A percentile compares a stretch with the other conserved stretches of the same genome.
Conservation (phyloP, 495 filamentous ascomycete species). For the Diplogelasinospora grovesii region DNA sequence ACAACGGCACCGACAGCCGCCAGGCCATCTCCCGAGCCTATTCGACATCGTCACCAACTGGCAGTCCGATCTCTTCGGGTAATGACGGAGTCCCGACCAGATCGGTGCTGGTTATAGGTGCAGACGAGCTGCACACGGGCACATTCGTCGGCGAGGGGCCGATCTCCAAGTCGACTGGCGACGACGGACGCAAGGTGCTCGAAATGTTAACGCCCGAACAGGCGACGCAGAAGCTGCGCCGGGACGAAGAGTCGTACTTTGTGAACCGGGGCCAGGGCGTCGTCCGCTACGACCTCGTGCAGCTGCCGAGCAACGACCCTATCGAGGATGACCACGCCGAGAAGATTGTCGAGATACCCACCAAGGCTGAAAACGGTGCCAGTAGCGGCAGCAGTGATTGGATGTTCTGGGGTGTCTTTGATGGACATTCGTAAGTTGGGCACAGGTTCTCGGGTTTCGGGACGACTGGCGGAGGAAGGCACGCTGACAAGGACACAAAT, state of each 20-base stretch:
- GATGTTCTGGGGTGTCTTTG: conserved; percentile 99
- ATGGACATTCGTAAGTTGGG: conserved; percentile 76
- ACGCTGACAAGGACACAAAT: not conserved
- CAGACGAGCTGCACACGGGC: conserved; percentile 77
- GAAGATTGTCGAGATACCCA: conserved; percentile 87
- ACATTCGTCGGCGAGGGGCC: conserved; percentile 75
- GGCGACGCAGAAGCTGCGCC: conserved; percentile 79
- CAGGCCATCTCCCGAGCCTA: conserved; percentile 22
- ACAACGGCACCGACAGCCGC: conserved; percentile 21
- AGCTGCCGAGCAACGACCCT: conserved; percentile 91
- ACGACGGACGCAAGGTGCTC: conserved; percentile 71
- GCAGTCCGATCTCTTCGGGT: conserved; percentile 7
- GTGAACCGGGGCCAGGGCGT: conserved; percentile 89
- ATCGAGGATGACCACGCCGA: conserved; percentile 98
- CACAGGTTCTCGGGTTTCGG: conserved; percentile 1
- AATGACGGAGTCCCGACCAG: conserved; percentile 25
- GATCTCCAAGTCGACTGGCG: conserved; percentile 76
- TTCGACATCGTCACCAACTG: conserved; percentile 14
- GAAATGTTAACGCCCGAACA: conserved; percentile 97
- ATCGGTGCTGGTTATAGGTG: conserved; percentile 66
- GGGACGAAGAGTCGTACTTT: conserved; percentile 83
- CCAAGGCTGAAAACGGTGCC: conserved; percentile 35
- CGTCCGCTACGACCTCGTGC: conserved; percentile 90
- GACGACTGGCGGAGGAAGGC: too few species aligned
- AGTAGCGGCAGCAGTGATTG: conserved; percentile 69